Conservation (phyloP, 164 flowering plant species). For the Tinospora cordifolia region DNA sequence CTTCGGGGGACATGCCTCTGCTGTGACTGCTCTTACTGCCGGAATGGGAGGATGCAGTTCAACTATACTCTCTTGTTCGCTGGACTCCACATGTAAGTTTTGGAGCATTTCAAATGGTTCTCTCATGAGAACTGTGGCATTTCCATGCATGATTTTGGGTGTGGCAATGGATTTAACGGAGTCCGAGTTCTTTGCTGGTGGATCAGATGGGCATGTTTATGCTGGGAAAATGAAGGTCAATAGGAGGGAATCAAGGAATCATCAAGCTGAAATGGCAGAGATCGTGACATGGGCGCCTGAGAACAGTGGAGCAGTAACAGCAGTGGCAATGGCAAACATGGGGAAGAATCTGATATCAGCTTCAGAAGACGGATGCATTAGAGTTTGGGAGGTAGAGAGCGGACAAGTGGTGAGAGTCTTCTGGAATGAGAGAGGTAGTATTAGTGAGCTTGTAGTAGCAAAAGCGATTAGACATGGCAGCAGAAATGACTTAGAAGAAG, state of each 20-base stretch:
- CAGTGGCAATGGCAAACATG: slow-evolving; percentile 12
- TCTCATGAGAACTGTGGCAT: slow-evolving; percentile 18
- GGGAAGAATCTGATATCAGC: slow-evolving; percentile 33
- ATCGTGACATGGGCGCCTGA: slow-evolving; percentile 18
- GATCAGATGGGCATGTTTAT: slow-evolving; percentile 43
- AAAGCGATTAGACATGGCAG: slow-evolving; percentile 14
- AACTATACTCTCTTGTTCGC: slow-evolving; percentile 30
- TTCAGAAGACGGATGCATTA: slow-evolving; percentile 39
- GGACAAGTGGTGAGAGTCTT: slow-evolving; percentile 20
- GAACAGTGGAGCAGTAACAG: slow-evolving; percentile 27
- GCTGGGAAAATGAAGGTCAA: slow-evolving; percentile 18
- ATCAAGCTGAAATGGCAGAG: slow-evolving; percentile 10
- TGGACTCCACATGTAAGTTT: slow-evolving; percentile 40
- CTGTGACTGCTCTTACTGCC: slow-evolving; percentile 30
- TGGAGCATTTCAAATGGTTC: slow-evolving; percentile 34
- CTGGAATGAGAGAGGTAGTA: slow-evolving; percentile 20
- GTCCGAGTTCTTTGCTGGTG: slow-evolving; percentile 34
- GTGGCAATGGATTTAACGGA: slow-evolving; percentile 18
- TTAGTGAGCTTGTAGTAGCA: slow-evolving; percentile 32
- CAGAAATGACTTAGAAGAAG: background rate
- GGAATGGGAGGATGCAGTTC: slow-evolving; percentile 19
- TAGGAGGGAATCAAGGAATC: slow-evolving; percentile 1
- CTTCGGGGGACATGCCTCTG: slow-evolving; percentile 24
- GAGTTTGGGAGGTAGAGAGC: slow-evolving; percentile 30
- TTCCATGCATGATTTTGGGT: slow-evolving; percentile 32